Base-by-base conservation (phyloP, 2,329 filamentous ascomycete genomes). In the Aspergillus sp. region DNA sequence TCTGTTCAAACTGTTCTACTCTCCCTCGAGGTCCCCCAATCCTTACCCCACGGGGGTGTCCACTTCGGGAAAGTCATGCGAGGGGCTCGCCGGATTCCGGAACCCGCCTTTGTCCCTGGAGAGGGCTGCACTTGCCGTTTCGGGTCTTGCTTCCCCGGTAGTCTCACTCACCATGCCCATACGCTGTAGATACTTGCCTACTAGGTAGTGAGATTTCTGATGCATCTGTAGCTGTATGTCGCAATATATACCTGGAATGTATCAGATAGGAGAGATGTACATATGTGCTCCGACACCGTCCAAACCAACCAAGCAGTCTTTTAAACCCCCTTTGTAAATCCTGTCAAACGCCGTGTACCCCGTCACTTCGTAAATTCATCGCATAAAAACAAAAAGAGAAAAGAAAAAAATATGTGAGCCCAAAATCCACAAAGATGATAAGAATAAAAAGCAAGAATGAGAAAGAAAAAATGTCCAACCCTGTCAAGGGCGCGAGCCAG, bases 41-140 rank as follows among this genome's bases (percentile, higher is more conserved):
- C 26, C 26, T 29, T 29, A 29, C 61, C 61, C 61, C 61, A 59
- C 54, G 61, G 61, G 61, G 61, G 45, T 57, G 32, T 39, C 31
- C 20, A 42, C 47, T 56, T 56, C 20, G 46, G 56, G 52, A 12
- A 50, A 49, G 20, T 52, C 26, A 36, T 46, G 36, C 58, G 52
- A 56, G n/a, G 26, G 32, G 24, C 56, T 58, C 56, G 59, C 56
- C 59, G 59, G 59, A 56, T 59, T 49, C 53, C 59, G 56, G 59
- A 55, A 55, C 39, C 55, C 50, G 45, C 18, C 6, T 49, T 29
- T 7, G 26, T 9, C 26, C 26, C 26, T 9, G 26, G 26, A 29
- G 26, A 29, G 26, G 26, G 26, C 26, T 29, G 26, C 26, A 29
- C 26, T 29, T 9, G 26, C 26, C 26, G 26, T 29, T 9, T 29